Conservation (phyloP, 2,329 filamentous ascomycete genomes). For the Botrytis fabae region DNA sequence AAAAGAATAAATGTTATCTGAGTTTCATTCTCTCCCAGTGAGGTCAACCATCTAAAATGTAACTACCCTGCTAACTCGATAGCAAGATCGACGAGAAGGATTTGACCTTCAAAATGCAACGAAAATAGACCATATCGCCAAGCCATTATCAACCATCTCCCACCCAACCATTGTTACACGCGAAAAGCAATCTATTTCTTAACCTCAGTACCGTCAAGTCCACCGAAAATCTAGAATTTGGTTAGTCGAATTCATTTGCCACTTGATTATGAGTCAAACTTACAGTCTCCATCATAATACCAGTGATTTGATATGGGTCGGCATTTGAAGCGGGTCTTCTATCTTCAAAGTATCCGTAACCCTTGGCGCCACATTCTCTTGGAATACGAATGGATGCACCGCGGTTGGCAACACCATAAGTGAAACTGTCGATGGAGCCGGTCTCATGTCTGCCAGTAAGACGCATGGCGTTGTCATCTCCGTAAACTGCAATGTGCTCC, state of each 20-base stretch:
- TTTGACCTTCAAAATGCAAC: constrained; percentile 11
- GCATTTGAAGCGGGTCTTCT: constrained; percentile 81
- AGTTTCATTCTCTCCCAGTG: constrained; percentile 6
- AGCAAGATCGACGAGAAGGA: constrained; percentile 3
- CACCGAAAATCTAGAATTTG: constrained; percentile 36
- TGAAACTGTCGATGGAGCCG: constrained; percentile 88
- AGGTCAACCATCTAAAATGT: constrained; percentile 2
- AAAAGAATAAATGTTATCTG: background rate
- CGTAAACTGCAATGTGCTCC: constrained; percentile 91
- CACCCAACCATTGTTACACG: constrained; percentile 14
- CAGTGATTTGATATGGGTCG: constrained; percentile 72
- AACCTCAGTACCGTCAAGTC: constrained; percentile 32
- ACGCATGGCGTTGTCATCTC: constrained; percentile 92
- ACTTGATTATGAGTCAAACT: constrained; percentile 23
- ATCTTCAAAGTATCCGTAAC: constrained; percentile 93
- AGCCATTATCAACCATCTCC: constrained; percentile 21
- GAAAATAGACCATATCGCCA: constrained; percentile 21
- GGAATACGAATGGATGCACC: constrained; percentile 93
- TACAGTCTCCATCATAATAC: constrained; percentile 44
- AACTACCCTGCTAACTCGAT: background rate
- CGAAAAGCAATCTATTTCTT: constrained; percentile 24
- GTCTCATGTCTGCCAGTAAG: constrained; percentile 95
- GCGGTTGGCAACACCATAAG: constrained; percentile 93
- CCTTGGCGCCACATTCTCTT: constrained; percentile 78
- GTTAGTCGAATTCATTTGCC: constrained; percentile 26